Evolutionary conservation across 768 basidiomycete species (phyloP).

Genomic region (Leccinum subtestaceum): DNA sequence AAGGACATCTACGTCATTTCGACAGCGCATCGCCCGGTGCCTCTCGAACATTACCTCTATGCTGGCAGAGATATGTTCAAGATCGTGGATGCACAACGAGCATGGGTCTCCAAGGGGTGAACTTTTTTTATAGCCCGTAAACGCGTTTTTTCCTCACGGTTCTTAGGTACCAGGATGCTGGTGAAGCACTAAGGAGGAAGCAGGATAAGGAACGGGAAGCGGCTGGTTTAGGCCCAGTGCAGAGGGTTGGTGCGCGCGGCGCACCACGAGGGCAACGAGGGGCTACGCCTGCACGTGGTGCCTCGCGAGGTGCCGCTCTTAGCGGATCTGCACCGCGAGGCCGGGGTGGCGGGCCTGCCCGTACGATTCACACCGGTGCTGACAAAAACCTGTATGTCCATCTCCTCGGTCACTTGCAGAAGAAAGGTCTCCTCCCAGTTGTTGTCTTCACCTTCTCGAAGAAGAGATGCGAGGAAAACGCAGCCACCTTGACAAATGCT

Average conservation of each 20-base stretch:
- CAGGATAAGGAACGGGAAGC: conserved; percentile 99
- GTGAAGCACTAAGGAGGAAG: conserved; percentile 84
- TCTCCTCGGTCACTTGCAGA: conserved; percentile 80
- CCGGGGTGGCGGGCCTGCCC: conserved; percentile 46
- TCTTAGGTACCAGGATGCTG: conserved; percentile 82
- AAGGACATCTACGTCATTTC: conserved; percentile 99
- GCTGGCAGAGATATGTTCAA: conserved; percentile 92
- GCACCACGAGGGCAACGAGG: conserved; percentile 50
- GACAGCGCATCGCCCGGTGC: conserved; percentile 93
- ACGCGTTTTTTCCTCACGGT: conserved; percentile 2
- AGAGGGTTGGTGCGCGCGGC: conserved; percentile 79
- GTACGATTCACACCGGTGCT: conserved; percentile 62
- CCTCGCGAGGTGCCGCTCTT: conserved; percentile 48
- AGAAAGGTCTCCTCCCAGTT: conserved; percentile 84
- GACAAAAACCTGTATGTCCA: conserved; percentile 96
- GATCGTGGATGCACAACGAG: conserved; percentile 81
- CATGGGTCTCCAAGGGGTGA: conserved; percentile 73
- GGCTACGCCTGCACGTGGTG: conserved; percentile 48
- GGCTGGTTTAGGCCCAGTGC: conserved; percentile 84
- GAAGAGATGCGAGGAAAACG: conserved; percentile 96
- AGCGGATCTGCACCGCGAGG: conserved; percentile 34
- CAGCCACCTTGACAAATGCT: conserved; percentile 79
- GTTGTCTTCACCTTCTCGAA: conserved; percentile 98
- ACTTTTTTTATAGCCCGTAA: background rate
- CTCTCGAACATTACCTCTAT: conserved; percentile 94